phyloP scores from a whole-genome alignment of 352 stramenopile genomes.

The Aphanomyces invadans region DNA sequence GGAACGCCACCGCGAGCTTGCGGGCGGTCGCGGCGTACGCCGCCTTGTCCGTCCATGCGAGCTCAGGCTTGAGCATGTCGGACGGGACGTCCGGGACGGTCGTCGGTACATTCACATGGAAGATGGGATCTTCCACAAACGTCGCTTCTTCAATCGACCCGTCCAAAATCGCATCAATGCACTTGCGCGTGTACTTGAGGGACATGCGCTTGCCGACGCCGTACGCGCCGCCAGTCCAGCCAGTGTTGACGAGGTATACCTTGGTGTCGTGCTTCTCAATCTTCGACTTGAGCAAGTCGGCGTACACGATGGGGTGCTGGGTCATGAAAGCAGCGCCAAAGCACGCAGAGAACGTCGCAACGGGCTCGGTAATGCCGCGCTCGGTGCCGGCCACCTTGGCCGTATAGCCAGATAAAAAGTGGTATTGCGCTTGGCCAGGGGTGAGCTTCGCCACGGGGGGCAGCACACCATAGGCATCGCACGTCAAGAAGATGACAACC shows the following conservation, averaged over 20 bases:
- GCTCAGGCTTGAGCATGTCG: slow-evolving; percentile 65
- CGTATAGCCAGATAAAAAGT: slow-evolving; percentile 69
- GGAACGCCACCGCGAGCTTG: slow-evolving; percentile 70
- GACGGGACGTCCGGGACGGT: slow-evolving; percentile 54
- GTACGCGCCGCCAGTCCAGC: slow-evolving; percentile 93
- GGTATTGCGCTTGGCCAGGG: slow-evolving; percentile 93
- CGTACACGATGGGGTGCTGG: slow-evolving; percentile 47
- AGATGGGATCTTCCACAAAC: slow-evolving; percentile 65
- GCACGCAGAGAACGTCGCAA: slow-evolving; percentile 49
- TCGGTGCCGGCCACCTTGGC: slow-evolving; percentile 51
- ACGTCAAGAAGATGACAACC: slow-evolving; percentile 93
- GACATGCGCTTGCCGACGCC: slow-evolving; percentile 96
- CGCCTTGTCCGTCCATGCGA: slow-evolving; percentile 73
- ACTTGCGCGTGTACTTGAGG: slow-evolving; percentile 81
- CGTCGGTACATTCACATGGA: slow-evolving; percentile 63
- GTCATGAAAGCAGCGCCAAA: slow-evolving; percentile 53
- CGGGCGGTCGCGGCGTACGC: slow-evolving; percentile 63
- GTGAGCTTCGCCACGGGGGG: slow-evolving; percentile 91
- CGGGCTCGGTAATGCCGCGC: slow-evolving; percentile 42
- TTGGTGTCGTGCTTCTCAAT: slow-evolving; percentile 39
- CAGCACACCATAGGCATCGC: slow-evolving; percentile 94
- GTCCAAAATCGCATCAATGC: slow-evolving; percentile 63
- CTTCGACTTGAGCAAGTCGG: slow-evolving; percentile 52
- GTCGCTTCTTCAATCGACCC: slow-evolving; percentile 52
- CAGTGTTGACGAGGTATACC: slow-evolving; percentile 87